Percentiles rank a stretch among this genome's conserved stretches.
Conservation (phyloP, 1,284 basidiomycete genomes). For the Ustilago lituana region DNA sequence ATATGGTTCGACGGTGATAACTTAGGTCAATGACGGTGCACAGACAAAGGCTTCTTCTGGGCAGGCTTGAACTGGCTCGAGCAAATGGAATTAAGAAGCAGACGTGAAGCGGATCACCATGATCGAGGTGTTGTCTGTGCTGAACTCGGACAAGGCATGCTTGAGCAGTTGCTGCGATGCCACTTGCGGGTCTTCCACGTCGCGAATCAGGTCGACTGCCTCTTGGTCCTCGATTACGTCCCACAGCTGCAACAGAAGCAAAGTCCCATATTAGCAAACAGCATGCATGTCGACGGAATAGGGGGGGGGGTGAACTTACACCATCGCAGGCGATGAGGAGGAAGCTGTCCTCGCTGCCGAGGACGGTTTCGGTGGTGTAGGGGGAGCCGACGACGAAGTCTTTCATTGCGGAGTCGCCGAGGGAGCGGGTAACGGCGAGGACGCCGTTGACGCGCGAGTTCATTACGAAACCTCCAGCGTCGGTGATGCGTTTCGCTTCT, state of each 20-base stretch:
- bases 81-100: not conserved
- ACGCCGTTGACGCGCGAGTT: conserved; percentile 96
- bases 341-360: conserved; percentile 91
- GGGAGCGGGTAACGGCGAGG: conserved; percentile 91
- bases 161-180: conserved; percentile 83
- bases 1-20: no score
- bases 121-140: conserved; percentile 79
- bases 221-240: conserved; percentile 92
- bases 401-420: conserved; percentile 99
- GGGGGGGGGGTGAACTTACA: conserved; percentile 71
- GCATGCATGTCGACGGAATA: no score
- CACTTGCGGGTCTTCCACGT: conserved; percentile 80
- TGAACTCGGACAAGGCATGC: conserved; percentile 85
- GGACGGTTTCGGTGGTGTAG: conserved; percentile 94
- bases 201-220: conserved; percentile 85
- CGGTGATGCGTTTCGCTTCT: conserved; percentile 95
- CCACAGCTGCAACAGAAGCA: conserved; percentile 83
- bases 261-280: no score
- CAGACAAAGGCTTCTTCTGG: no score
- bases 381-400: conserved; percentile 98
- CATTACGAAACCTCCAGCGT: conserved; percentile 98
- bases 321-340: conserved; percentile 97
- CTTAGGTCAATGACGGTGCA: no score
- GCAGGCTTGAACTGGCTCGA: no score
- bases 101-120: conserved; percentile 61